Percentiles rank a stretch among this genome's conserved stretches.
These are phyloP conservation scores for Podaxis pistillaris DNA, from an alignment of 768 basidiomycete genomes.

Conservation along the genomic window DNA sequence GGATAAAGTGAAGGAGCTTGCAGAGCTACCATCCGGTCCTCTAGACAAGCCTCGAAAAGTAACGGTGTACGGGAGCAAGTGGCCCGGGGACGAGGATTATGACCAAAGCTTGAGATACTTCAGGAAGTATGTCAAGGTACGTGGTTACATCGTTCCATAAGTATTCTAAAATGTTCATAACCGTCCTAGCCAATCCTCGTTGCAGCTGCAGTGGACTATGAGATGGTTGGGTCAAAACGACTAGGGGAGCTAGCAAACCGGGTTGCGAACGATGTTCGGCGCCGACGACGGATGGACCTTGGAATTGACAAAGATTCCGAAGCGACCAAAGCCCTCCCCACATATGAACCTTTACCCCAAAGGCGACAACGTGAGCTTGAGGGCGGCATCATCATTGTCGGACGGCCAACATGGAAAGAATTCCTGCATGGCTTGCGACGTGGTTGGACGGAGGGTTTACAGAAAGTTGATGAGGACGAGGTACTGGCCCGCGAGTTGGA, in stretches of 20 bases:
- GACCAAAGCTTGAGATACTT: slow-evolving; percentile 85
- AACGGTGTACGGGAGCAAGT: slow-evolving; percentile 83
- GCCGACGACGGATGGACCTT: slow-evolving; percentile 62
- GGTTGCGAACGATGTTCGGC: slow-evolving; percentile 70
- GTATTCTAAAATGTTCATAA: slow-evolving; percentile 15
- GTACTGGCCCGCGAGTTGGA: slow-evolving; percentile 63
- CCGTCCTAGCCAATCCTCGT: slow-evolving; percentile 80
- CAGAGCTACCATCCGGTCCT: slow-evolving; percentile 62
- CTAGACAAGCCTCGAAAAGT: slow-evolving; percentile 75
- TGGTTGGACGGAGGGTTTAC: slow-evolving; percentile 79
- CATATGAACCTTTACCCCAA: slow-evolving; percentile 50
- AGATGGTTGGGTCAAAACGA: slow-evolving; percentile 74
- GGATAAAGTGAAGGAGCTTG: slow-evolving; percentile 75
- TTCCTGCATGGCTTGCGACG: slow-evolving; percentile 83
- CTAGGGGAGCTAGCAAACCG: slow-evolving; percentile 84
- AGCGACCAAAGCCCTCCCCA: slow-evolving; percentile 45
- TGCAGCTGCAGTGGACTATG: slow-evolving; percentile 93
- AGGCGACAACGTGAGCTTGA: slow-evolving; percentile 59
- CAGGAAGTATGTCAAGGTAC: slow-evolving; percentile 95
- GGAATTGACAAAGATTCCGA: slow-evolving; percentile 58
- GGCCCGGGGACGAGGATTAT: slow-evolving; percentile 94
- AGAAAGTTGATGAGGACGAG: slow-evolving; percentile 71
- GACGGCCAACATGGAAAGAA: slow-evolving; percentile 91
- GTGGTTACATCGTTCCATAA: slow-evolving; percentile 21
- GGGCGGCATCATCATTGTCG: slow-evolving; percentile 86